phyloP scores from a whole-genome alignment of 257 asterid genomes.

The Petunia secreta region DNA sequence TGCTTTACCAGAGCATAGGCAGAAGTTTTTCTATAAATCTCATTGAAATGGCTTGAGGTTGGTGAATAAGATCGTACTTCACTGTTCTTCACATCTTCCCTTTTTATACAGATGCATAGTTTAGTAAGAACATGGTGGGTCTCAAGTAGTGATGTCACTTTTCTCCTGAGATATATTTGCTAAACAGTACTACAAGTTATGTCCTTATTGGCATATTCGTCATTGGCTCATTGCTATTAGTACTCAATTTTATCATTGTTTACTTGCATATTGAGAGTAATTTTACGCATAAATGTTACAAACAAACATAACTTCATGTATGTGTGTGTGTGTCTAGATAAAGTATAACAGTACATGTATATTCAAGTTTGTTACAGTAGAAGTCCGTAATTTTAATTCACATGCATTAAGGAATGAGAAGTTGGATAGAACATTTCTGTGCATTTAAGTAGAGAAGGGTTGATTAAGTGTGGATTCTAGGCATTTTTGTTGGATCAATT shows the following conservation, averaged over 20 bases:
- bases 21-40: neutral
- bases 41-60: slow-evolving; percentile 1
- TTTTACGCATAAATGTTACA: neutral
- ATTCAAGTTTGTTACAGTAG: neutral
- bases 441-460: neutral
- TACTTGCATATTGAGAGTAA: neutral
- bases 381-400: neutral
- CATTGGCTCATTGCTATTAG: neutral
- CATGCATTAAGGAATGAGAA: neutral
- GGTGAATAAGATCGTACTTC: neutral
- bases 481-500: neutral
- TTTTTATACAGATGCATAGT: neutral
- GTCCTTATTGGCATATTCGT: neutral
- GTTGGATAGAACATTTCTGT: neutral
- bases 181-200: neutral
- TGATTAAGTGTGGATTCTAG: neutral
- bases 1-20: neutral
- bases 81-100: neutral
- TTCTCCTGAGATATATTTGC: neutral
- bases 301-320: too few species aligned
- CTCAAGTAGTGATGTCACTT: neutral
- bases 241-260: neutral
- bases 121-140: neutral
- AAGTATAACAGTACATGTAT: neutral
- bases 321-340: neutral